Base-by-base conservation (phyloP, 148 eudicot genomes). In the Linanthus parryae region DNA sequence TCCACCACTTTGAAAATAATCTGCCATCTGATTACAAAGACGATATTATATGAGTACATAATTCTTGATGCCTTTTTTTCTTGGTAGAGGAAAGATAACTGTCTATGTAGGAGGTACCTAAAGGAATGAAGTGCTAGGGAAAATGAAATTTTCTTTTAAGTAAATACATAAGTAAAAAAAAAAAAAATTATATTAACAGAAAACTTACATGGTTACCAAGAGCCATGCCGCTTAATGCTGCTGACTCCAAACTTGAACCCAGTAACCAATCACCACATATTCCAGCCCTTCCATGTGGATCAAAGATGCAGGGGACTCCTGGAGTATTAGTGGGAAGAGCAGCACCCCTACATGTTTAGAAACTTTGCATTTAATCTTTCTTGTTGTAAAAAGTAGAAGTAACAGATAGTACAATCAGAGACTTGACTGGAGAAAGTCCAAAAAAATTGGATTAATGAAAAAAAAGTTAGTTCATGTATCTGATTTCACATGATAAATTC, bases 231-330 rank as follows among this genome's bases (percentile, higher is more conserved):
- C 98, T 91, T 68, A 91, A 61, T 25, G 98, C 95, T 54, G 95
- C 94, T 59, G 86, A 76, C 69, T 91, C 98, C 45, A 91, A 56
- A 64, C 87, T 91, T 47, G 95, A 91, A 21, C 98, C 98, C 44
- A 86, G 64, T 41, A 91, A 76, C 98, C 98, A 91, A 86, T 91
- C 98, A 52, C 98, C 98, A 63, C 98, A 91, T 50, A 91, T 83
- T 35, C 98, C 98, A 64, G 94, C 83, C 74, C 98, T 72, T 73
- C 95, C 98, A 46, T 67, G 82, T 37, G 98, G 84, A 73, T 91
- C 95, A 75, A 91, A 91, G 54, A 91, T 86, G 68, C 94, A 91
- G 44, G 98, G 95, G 43, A 82, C 51, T 39, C 75, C 77, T n/a
- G 95, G 98, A 33, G 80, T 81, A 73, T 91, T 91, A 18, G 84